These are phyloP conservation scores for Penicillium expansum DNA, from an alignment of 2,329 filamentous ascomycete species.

Conservation along the genomic window DNA sequence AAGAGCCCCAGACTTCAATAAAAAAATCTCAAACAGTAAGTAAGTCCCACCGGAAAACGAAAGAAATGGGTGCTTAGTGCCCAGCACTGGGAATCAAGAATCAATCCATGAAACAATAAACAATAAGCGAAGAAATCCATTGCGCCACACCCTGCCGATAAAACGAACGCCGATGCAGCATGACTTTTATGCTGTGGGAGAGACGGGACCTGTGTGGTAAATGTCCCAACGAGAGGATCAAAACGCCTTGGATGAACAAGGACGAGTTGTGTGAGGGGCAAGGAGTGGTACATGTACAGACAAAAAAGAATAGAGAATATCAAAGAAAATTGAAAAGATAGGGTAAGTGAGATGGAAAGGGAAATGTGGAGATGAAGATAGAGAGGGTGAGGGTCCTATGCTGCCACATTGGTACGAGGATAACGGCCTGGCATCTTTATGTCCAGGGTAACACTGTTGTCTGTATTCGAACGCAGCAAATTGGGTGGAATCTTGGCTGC, in stretches of 20 bases:
- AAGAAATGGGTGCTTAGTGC: conserved; percentile 3
- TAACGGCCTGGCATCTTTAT: conserved; percentile 39
- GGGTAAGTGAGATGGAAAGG: conserved; percentile 3
- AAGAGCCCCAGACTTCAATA: not conserved
- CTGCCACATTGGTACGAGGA: conserved; percentile 32
- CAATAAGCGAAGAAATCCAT: not conserved
- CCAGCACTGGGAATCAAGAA: conserved; percentile 10
- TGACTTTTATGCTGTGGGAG: conserved; percentile 1
- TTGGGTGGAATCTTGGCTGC: conserved; percentile 6
- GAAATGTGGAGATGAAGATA: conserved; percentile 4
- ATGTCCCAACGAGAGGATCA: conserved; percentile 12
- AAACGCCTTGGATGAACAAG: conserved; percentile 20
- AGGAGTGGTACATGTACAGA: conserved; percentile 16
- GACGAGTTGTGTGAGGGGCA: conserved; percentile 7
- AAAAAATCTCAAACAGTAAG: not conserved
- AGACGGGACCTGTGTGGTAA: not conserved
- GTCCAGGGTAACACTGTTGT: conserved; percentile 33
- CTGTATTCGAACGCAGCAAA: conserved; percentile 19
- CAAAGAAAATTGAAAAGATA: conserved; percentile 8
- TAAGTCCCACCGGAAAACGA: not conserved
- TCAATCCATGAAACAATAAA: not conserved
- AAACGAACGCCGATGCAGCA: conserved; percentile 21
- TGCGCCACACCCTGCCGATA: conserved; percentile 10
- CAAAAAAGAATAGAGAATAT: conserved; percentile 4
- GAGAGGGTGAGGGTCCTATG: conserved; percentile 12